Conservation (phyloP, 176 grass and related monocot species). For the Triticum dicoccoides region DNA sequence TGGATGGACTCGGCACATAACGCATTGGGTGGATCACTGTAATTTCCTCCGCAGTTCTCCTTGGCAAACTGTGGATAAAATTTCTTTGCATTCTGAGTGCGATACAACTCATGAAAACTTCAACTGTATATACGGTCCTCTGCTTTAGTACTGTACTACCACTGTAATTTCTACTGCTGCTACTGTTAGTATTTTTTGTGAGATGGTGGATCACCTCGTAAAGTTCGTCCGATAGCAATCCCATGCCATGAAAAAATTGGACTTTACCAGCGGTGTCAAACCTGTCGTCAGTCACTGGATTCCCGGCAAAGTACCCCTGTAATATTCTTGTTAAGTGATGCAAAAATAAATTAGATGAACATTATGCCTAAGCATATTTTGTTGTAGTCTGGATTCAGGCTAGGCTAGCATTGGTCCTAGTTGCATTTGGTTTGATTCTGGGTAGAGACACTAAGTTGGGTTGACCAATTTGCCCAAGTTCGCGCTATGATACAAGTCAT, state of each 20-base stretch:
- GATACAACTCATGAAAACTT: neutral
- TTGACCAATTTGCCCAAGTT: too few species aligned
- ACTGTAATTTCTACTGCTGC: neutral
- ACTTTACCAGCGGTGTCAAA: constrained; percentile 29
- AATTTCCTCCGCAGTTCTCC: constrained; percentile 36
- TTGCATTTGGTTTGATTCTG: neutral
- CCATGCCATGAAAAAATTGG: constrained; percentile 44
- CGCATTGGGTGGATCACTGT: constrained; percentile 11
- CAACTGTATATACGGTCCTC: neutral
- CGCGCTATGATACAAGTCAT: too few species aligned
- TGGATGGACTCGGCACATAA: constrained; percentile 28
- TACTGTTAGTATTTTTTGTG: neutral
- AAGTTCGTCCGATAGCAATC: constrained; percentile 49
- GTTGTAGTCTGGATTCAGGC: neutral
- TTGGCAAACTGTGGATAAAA: constrained; percentile 12
- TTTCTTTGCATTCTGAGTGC: neutral
- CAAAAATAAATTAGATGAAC: neutral
- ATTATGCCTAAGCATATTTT: neutral
- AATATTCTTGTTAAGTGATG: neutral
- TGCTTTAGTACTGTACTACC: neutral
- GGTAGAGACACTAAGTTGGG: neutral
- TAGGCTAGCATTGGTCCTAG: neutral
- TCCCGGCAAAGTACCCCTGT: constrained; percentile 49
- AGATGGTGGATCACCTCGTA: constrained; percentile 35
- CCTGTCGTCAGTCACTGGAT: constrained; percentile 24